These are phyloP conservation scores for Prunus yedoensis DNA, from an alignment of 331 rosid genomes.

Conservation along the genomic window DNA sequence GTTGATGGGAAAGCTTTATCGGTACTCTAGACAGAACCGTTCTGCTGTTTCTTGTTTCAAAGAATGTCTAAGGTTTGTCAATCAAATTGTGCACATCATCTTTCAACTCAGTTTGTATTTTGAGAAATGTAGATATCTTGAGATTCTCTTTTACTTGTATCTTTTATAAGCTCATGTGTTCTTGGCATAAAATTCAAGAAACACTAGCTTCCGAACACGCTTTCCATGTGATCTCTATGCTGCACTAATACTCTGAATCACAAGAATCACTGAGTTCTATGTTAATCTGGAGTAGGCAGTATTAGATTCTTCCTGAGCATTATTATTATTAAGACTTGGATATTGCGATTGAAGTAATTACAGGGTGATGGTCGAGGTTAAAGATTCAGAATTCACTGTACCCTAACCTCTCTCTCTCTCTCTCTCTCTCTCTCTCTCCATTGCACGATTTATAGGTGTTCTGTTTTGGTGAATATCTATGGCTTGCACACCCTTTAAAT, in stretches of 20 bases:
- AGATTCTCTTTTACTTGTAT: background rate
- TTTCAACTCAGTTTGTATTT: constrained; percentile 14
- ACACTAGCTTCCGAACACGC: background rate
- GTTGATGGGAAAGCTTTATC: constrained; percentile 83
- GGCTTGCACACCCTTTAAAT: background rate
- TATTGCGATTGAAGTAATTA: background rate
- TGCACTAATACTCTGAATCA: background rate
- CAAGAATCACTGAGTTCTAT: background rate
- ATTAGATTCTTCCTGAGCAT: background rate
- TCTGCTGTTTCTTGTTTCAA: constrained; percentile 86
- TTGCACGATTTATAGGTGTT: background rate
- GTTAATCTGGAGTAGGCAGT: background rate
- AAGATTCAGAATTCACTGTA: background rate
- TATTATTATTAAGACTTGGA: background rate
- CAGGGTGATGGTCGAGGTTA: background rate
- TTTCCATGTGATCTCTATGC: background rate
- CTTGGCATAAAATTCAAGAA: background rate
- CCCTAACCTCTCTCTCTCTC: no score
- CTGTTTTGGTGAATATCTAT: background rate
- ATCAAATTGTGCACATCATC: constrained; percentile 2
- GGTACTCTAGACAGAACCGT: constrained; percentile 81
- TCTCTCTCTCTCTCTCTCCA: background rate
- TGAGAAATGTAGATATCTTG: constrained; percentile 4
- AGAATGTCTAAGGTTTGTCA: constrained; percentile 87
- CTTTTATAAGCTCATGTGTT: background rate